phyloP scores from a whole-genome alignment of 345 rosid species.

The Gossypium longicalyx region DNA sequence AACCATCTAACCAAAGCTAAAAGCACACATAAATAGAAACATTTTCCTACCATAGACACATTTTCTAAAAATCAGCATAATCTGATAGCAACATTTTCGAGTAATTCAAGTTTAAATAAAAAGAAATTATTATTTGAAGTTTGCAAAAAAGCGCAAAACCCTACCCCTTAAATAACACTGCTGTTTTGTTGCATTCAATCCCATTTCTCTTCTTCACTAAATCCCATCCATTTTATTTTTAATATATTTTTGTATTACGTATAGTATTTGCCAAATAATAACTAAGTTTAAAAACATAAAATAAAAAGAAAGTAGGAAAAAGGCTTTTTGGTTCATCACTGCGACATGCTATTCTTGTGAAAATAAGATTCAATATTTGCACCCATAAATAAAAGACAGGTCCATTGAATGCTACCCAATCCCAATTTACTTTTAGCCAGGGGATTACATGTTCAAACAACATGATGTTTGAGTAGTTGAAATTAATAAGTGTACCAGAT shows the following conservation, averaged over 20 bases:
- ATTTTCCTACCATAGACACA: too few relatives aligned
- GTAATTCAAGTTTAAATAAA: too few relatives aligned
- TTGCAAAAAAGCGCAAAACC: background rate
- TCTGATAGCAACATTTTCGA: too few relatives aligned
- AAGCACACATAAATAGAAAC: too few relatives aligned
- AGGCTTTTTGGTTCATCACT: background rate
- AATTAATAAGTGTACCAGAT: background rate
- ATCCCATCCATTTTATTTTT: too few relatives aligned
- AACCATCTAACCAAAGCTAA: too few relatives aligned
- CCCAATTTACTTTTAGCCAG: background rate
- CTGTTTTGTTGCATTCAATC: background rate
- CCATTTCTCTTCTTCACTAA: background rate
- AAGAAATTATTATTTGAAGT: too few relatives aligned
- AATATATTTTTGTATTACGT: too few relatives aligned
- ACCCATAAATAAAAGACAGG: background rate
- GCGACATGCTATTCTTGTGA: constrained; percentile 7
- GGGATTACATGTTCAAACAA: background rate
- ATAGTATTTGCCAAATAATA: background rate
- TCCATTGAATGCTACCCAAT: background rate
- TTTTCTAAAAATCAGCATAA: too few relatives aligned
- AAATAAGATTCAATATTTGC: constrained; percentile 15
- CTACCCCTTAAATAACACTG: constrained; percentile 9
- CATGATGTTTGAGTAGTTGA: background rate
- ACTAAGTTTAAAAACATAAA: background rate
- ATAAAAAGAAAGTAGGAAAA: too few relatives aligned